These are phyloP conservation scores for Suillus subluteus DNA, from an alignment of 768 basidiomycete species.

Conservation along the genomic window DNA sequence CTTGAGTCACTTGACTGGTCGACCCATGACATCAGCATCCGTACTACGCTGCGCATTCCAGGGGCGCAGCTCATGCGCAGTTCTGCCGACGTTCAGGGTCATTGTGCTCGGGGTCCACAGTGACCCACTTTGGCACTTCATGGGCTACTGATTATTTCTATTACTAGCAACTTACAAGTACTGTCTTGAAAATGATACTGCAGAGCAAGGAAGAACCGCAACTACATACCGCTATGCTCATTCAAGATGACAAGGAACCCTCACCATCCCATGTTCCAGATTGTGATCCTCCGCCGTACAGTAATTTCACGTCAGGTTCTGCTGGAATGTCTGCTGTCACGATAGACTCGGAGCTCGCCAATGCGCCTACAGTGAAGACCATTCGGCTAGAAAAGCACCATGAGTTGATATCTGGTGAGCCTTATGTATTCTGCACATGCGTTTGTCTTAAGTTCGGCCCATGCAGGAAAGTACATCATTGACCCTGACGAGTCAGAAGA, in stretches of 20 bases:
- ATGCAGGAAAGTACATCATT: conserved; percentile 45
- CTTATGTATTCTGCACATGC: not conserved
- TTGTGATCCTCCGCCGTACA: not conserved
- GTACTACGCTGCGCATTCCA: too few relatives aligned
- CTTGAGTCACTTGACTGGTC: too few relatives aligned
- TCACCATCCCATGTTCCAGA: not conserved
- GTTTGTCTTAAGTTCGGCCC: not conserved
- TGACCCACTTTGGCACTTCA: too few relatives aligned
- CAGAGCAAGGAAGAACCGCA: not conserved
- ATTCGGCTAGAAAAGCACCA: conserved; percentile 16
- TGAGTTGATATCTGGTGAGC: conserved; percentile 37
- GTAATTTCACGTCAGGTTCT: not conserved
- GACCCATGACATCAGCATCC: too few relatives aligned
- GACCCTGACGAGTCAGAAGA: conserved; percentile 40
- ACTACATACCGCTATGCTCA: not conserved
- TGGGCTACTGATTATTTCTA: too few relatives aligned
- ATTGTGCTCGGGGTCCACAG: too few relatives aligned
- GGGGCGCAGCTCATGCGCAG: too few relatives aligned
- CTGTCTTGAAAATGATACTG: not conserved
- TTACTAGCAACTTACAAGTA: too few relatives aligned
- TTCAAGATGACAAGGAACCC: not conserved
- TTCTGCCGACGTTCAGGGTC: too few relatives aligned
- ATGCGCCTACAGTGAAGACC: not conserved
- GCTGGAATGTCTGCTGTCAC: not conserved
- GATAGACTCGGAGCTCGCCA: not conserved